A percentile compares a stretch with the other conserved stretches of the same genome.
Evolutionary conservation across 2,329 filamentous ascomycete species (phyloP).

Genomic region (Penicillium nordicum): DNA sequence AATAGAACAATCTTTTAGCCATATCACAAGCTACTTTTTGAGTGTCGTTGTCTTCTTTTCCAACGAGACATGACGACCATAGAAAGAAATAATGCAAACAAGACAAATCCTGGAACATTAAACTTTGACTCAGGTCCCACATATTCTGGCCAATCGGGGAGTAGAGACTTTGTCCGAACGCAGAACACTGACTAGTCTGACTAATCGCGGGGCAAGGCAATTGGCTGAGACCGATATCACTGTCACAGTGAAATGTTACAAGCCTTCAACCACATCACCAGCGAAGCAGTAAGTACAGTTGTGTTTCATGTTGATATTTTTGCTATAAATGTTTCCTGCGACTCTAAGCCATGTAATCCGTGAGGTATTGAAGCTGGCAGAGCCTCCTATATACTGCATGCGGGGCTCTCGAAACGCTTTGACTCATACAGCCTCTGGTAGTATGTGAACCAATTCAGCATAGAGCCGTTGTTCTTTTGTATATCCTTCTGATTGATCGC

Average conservation of each 20-base stretch:
- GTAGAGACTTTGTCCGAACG: background rate
- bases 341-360: background rate
- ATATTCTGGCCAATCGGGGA: constrained; percentile 8
- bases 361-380: constrained; percentile 1
- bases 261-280: constrained; percentile 17
- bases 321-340: background rate
- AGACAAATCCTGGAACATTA: background rate
- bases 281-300: constrained; percentile 22
- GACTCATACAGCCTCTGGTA: constrained; percentile 15
- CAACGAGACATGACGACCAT: background rate
- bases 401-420: constrained; percentile 17
- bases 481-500: background rate
- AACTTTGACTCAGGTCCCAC: background rate
- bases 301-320: constrained; percentile 1
- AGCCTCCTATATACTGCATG: constrained; percentile 8
- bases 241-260: constrained; percentile 21
- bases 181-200: constrained; percentile 19
- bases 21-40: no score
- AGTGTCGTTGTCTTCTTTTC: background rate
- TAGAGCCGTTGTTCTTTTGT: background rate
- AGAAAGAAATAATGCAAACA: background rate
- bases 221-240: constrained; percentile 33
- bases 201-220: constrained; percentile 18
- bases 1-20: background rate
- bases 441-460: constrained; percentile 1